These are phyloP conservation scores for Lactarius quietus DNA, from an alignment of 768 basidiomycete species.

Conservation along the genomic window DNA sequence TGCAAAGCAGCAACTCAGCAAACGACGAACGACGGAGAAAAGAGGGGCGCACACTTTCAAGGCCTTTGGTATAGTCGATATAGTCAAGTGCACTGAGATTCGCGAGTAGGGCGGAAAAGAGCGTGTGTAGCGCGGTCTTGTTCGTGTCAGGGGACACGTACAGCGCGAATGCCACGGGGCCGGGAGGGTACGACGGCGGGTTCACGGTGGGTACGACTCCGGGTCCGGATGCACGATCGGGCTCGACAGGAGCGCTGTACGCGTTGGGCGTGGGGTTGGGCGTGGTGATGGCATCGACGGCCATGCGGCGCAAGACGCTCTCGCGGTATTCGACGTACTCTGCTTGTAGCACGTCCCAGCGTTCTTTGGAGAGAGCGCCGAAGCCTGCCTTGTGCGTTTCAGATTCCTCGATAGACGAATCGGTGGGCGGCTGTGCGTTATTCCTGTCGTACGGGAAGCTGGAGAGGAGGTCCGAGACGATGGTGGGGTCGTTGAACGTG, in stretches of 20 bases:
- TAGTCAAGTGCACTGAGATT: constrained; percentile 56
- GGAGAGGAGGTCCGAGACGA: constrained; percentile 42
- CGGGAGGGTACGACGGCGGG: constrained; percentile 41
- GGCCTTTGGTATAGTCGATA: constrained; percentile 74
- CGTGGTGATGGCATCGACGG: constrained; percentile 8
- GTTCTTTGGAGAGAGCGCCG: constrained; percentile 49
- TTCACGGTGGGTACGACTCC: neutral
- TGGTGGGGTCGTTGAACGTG: constrained; percentile 42
- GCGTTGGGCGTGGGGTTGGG: neutral
- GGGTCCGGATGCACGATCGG: neutral
- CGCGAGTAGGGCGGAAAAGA: constrained; percentile 49
- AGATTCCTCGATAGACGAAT: constrained; percentile 14
- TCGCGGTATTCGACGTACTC: constrained; percentile 68
- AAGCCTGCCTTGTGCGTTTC: constrained; percentile 60
- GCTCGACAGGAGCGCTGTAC: neutral
- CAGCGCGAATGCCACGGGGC: constrained; percentile 67
- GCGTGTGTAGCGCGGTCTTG: constrained; percentile 67
- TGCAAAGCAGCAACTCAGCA: constrained; percentile 29
- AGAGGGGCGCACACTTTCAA: constrained; percentile 55
- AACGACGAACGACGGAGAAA: neutral
- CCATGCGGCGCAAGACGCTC: constrained; percentile 42
- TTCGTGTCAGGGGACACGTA: constrained; percentile 73
- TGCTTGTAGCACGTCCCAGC: constrained; percentile 61
- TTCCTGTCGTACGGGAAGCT: constrained; percentile 61
- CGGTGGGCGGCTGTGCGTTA: neutral